Evolutionary conservation across 345 rosid species (phyloP).

Genomic region (Geranium brycei): DNA sequence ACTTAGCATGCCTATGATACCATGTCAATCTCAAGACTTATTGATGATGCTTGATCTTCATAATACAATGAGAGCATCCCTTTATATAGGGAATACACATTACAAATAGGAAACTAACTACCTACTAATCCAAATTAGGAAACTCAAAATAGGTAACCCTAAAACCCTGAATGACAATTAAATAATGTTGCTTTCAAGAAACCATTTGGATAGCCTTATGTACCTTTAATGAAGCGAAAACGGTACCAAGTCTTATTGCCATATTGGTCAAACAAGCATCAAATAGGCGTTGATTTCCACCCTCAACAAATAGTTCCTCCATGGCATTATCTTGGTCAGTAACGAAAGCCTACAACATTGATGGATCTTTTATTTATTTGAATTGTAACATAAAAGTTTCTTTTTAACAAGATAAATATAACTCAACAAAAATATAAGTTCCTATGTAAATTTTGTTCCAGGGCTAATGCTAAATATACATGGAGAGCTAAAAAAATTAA

Average conservation of each 20-base stretch:
- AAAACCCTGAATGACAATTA: neutral
- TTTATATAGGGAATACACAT: too few species aligned
- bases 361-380: neutral
- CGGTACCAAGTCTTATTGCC: constrained; percentile 83
- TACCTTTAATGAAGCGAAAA: constrained; percentile 87
- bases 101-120: too few species aligned
- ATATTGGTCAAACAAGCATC: constrained; percentile 53
- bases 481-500: neutral
- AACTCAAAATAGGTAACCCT: too few species aligned
- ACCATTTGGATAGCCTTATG: neutral
- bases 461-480: neutral
- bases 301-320: constrained; percentile 48
- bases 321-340: constrained; percentile 83
- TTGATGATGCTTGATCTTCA: too few species aligned
- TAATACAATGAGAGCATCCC: too few species aligned
- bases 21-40: too few species aligned
- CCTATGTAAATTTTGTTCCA: neutral
- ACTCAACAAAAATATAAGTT: too few species aligned
- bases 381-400: neutral
- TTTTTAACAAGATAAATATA: too few species aligned
- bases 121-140: too few species aligned
- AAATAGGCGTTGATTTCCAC: constrained; percentile 47
- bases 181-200: neutral
- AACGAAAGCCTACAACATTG: constrained; percentile 51
- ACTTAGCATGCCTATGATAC: neutral